A percentile compares a stretch with the other conserved stretches of the same genome.
These are phyloP conservation scores for Hypoxylon subgilvum DNA, from an alignment of 495 filamentous ascomycete genomes.

Conservation along the genomic window DNA sequence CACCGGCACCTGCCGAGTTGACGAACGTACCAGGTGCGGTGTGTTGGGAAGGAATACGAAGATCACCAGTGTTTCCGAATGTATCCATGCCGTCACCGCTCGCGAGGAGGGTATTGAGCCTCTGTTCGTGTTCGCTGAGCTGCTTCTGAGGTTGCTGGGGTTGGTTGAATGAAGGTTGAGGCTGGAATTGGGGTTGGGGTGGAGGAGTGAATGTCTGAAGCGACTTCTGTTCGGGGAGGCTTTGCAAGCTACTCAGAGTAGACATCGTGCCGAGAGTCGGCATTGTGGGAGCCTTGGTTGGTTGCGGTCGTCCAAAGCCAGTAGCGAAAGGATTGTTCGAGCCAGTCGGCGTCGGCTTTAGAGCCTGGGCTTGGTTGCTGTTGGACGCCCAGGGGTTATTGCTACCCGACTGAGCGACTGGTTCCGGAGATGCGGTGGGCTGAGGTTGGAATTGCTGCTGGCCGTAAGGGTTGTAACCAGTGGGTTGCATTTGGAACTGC, in stretches of 20 bases:
- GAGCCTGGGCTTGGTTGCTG: conserved; percentile 52
- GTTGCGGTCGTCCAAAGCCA: conserved; percentile 51
- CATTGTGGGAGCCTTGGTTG: conserved; percentile 60
- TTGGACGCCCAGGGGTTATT: conserved; percentile 83
- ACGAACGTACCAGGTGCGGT: conserved; percentile 96
- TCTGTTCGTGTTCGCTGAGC: conserved; percentile 77
- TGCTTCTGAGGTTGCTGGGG: conserved; percentile 58
- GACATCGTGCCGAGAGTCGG: no score
- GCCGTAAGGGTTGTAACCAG: conserved; percentile 56
- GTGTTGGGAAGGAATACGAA: conserved; percentile 95
- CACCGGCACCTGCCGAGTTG: conserved; percentile 84
- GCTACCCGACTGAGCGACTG: conserved; percentile 69
- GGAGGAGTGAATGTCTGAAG: conserved; percentile 57
- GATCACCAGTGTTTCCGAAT: conserved; percentile 92
- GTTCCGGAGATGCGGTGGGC: conserved; percentile 60
- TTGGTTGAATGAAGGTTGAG: conserved; percentile 47
- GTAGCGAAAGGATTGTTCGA: conserved; percentile 96
- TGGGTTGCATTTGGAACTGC: conserved; percentile 50
- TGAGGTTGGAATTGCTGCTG: conserved; percentile 58
- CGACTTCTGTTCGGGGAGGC: conserved; percentile 72
- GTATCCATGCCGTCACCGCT: conserved; percentile 92
- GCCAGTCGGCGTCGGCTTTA: conserved; percentile 76
- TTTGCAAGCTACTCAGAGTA: conserved; percentile 63
- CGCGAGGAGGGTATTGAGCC: conserved; percentile 86
- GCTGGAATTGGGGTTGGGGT: conserved; percentile 30